phyloP scores from a whole-genome alignment of 192 early-diverging fungal species.

The Thoreauomyces humboldtii region DNA sequence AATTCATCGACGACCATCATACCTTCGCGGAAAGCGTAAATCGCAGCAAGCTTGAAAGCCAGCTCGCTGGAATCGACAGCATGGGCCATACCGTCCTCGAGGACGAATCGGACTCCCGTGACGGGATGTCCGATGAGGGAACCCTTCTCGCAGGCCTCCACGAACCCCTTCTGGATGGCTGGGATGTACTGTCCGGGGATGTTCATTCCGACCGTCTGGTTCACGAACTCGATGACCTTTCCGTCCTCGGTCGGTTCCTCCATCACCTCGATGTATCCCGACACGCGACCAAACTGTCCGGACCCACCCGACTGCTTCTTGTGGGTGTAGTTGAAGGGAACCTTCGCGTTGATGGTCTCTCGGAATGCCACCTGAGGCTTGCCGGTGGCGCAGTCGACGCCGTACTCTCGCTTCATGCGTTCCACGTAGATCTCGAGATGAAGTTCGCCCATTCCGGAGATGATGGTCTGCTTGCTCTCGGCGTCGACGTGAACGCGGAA shows the following conservation, averaged over 20 bases:
- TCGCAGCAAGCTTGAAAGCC: constrained; percentile 88
- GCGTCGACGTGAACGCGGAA: constrained; percentile 75
- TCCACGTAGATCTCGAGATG: constrained; percentile 98
- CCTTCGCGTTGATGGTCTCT: constrained; percentile 75
- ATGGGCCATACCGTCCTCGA: constrained; percentile 90
- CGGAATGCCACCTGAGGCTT: constrained; percentile 98
- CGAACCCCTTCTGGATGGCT: constrained; percentile 95
- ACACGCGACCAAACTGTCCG: constrained; percentile 91
- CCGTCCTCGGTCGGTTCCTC: constrained; percentile 60
- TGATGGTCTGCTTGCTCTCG: constrained; percentile 87
- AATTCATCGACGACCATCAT: too few relatives aligned
- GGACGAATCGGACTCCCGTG: constrained; percentile 79
- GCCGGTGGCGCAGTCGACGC: constrained; percentile 90
- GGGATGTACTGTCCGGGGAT: constrained; percentile 91
- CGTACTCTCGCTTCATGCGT: constrained; percentile 97
- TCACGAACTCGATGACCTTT: constrained; percentile 66
- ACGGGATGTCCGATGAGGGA: constrained; percentile 88
- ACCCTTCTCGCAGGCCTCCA: constrained; percentile 86
- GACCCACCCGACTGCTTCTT: constrained; percentile 98
- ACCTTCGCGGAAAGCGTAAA: constrained; percentile 81
- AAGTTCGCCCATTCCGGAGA: constrained; percentile 95
- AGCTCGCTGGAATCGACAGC: constrained; percentile 94
- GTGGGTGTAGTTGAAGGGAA: constrained; percentile 93
- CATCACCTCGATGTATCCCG: constrained; percentile 89
- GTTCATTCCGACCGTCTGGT: constrained; percentile 88